phyloP scores from a whole-genome alignment of 768 basidiomycete species.

The Suillus variegatus region DNA sequence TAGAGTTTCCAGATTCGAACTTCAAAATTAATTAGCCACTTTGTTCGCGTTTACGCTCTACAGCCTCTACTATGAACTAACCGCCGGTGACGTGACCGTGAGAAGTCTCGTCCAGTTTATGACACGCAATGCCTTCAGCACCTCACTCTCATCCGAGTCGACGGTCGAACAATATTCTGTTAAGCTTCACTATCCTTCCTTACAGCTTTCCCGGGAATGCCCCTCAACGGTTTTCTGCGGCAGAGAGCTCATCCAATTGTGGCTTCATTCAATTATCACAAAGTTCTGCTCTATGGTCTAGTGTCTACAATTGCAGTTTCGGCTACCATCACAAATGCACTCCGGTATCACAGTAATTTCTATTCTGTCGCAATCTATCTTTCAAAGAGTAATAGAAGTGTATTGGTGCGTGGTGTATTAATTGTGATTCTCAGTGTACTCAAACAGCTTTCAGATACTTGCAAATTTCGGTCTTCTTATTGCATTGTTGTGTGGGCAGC shows the following conservation, averaged over 20 bases:
- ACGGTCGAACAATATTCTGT: neutral
- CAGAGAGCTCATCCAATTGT: slow-evolving; percentile 52
- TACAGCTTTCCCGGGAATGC: slow-evolving; percentile 37
- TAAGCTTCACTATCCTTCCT: neutral
- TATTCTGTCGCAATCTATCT: slow-evolving; percentile 92
- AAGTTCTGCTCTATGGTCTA: slow-evolving; percentile 67
- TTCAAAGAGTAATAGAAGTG: slow-evolving; percentile 90
- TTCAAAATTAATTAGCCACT: too few species aligned
- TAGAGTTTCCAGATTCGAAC: too few species aligned
- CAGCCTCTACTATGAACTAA: too few species aligned
- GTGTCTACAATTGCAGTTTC: slow-evolving; percentile 70
- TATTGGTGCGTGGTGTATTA: slow-evolving; percentile 61
- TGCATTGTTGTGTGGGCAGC: slow-evolving; percentile 72
- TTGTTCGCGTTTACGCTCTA: too few species aligned
- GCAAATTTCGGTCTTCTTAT: slow-evolving; percentile 88
- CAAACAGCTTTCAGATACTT: slow-evolving; percentile 58
- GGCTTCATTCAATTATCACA: slow-evolving; percentile 55
- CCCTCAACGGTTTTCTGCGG: slow-evolving; percentile 49
- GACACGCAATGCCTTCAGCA: neutral
- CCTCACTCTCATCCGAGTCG: neutral
- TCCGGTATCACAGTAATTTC: slow-evolving; percentile 86
- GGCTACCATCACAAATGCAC: slow-evolving; percentile 75
- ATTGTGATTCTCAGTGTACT: slow-evolving; percentile 3
- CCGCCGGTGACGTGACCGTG: neutral
- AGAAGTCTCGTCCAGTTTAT: neutral